Base-by-base conservation (phyloP, 805 yeast genomes). In the Brettanomyces nanus region DNA sequence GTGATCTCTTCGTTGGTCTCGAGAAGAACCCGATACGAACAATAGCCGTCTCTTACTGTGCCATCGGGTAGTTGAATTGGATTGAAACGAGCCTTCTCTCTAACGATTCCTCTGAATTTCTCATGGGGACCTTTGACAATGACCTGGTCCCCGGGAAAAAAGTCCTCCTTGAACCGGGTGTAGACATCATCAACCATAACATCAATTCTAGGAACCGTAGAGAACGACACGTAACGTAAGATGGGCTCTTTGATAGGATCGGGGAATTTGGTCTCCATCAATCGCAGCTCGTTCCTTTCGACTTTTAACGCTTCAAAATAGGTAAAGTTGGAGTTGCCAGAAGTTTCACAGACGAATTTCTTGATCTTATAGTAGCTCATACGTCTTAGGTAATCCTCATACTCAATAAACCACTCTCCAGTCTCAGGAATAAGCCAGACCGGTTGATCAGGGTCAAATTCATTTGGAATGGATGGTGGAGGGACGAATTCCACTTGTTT, bases 291-390 rank as follows among this genome's bases (percentile, higher is more conserved):
- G 38, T 63, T 65, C 45, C 73, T 71, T 62, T 90, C 98, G 42
- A 83, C 77, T 38, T 77, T 75, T 32, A 75, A 68, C 0, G 97
- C 98, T 52, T 92, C 94, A 56, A 89, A 89, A 56, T 74, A 92
- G 1, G 96, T 85, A 41, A 90, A 69, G 51, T 94, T 82, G 14
- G 96, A 81, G 51, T 86, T 85, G 11, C 98, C 98, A 1, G 97
- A 85, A 35, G 90, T 82, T 61, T 92, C 98, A 63, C 97, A 92
- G 10, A 87, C 92, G 61, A 92, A 92, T 56, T 85, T 84, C 47
- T 77, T 77, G 36, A 73, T 68, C 42, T 71, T 71, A 57, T 83
- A 84, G 59, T 80, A 83, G 56, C 83, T 86, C 66, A 83, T 61
- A 39, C 90, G 63, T 18, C 62, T 62, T 35, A 92, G 63, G 51